Conservation (phyloP, 2,329 filamentous ascomycete genomes). For the Trichoderma aggressivum region DNA sequence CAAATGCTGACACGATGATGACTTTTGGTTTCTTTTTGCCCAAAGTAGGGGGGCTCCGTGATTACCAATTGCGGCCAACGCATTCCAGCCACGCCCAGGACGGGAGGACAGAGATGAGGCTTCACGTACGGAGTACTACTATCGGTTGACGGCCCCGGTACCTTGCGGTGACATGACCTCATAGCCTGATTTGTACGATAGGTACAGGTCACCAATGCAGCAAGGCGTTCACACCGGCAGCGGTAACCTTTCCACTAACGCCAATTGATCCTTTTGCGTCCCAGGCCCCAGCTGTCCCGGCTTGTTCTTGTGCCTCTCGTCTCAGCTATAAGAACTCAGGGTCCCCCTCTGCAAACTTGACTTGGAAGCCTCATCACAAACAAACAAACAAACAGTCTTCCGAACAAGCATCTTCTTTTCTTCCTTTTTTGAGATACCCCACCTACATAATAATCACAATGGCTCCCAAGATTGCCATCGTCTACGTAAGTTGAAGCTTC, state of each 20-base stretch:
- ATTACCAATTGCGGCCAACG: conserved; percentile 7
- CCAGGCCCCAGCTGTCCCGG: neutral
- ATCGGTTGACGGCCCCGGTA: neutral
- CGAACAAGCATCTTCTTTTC: neutral
- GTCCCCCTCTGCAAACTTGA: conserved; percentile 10
- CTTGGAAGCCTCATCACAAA: conserved; percentile 8
- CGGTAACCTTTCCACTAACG: conserved; percentile 7
- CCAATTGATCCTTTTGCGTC: neutral
- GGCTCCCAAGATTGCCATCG: conserved; percentile 89
- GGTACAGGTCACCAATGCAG: neutral
- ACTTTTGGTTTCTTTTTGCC: neutral
- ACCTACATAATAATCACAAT: conserved; percentile 48
- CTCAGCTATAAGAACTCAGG: conserved; percentile 27
- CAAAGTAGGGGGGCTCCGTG: neutral
- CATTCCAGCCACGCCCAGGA: neutral
- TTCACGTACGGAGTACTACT: too few relatives aligned
- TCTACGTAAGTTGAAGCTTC: conserved; percentile 63
- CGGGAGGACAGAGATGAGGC: neutral
- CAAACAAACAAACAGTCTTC: neutral
- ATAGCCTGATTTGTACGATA: neutral
- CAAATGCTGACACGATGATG: conserved; percentile 15
- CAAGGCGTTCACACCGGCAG: neutral
- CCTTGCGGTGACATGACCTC: conserved; percentile 2
- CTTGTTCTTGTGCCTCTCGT: neutral
- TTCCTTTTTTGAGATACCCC: conserved; percentile 17